Conservation (phyloP, 2,329 filamentous ascomycete genomes). For the Dactylellina cionopaga region DNA sequence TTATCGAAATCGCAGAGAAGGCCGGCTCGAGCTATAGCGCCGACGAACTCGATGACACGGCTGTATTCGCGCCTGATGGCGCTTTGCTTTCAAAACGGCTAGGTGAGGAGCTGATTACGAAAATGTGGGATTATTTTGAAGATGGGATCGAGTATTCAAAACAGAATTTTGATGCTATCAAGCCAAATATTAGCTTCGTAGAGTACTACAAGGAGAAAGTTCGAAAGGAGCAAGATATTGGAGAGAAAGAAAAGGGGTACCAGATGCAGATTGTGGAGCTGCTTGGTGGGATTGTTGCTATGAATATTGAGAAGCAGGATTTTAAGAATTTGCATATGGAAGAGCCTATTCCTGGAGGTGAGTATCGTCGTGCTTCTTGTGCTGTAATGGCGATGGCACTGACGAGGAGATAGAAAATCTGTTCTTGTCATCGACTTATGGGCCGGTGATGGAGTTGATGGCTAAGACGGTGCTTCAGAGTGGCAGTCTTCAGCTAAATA, state of each 20-base stretch:
- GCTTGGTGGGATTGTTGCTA: conserved; percentile 78
- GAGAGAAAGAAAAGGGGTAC: conserved; percentile 36
- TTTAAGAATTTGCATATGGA: conserved; percentile 82
- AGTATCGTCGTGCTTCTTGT: conserved; percentile 58
- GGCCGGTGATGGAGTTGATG: conserved; percentile 69
- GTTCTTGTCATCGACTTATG: conserved; percentile 70
- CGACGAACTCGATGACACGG: conserved; percentile 60
- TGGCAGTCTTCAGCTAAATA: conserved; percentile 67
- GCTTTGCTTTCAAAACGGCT: conserved; percentile 64
- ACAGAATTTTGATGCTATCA: conserved; percentile 63
- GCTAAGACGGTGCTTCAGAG: conserved; percentile 68
- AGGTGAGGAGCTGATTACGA: conserved; percentile 64
- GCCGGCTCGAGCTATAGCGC: conserved; percentile 64
- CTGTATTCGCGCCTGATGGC: conserved; percentile 70
- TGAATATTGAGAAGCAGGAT: conserved; percentile 72
- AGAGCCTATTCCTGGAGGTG: conserved; percentile 78
- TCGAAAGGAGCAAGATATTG: conserved; percentile 60
- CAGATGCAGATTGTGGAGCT: conserved; percentile 66
- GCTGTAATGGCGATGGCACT: neutral
- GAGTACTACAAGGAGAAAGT: conserved; percentile 60
- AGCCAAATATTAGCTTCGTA: conserved; percentile 39
- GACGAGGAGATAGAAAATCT: conserved; percentile 62
- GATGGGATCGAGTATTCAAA: conserved; percentile 75
- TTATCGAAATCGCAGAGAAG: conserved; percentile 72
- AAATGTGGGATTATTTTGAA: conserved; percentile 75